Percentiles rank a stretch among this genome's conserved stretches.
Conservation (phyloP, 2,329 filamentous ascomycete genomes). For the Aspergillus amoenus region DNA sequence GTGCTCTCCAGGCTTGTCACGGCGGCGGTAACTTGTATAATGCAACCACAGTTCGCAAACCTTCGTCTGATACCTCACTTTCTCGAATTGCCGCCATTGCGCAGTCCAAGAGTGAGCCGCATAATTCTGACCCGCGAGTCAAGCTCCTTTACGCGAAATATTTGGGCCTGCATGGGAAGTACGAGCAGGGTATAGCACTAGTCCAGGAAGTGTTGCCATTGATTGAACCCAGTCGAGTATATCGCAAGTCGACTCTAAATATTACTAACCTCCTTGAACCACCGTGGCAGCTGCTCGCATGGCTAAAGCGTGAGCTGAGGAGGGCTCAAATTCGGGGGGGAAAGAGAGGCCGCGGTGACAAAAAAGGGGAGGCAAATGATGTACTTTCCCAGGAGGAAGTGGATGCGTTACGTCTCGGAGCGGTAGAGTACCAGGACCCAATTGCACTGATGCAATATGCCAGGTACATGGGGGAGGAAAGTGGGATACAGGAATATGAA, state of each 20-base stretch:
- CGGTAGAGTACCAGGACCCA: constrained; percentile 32
- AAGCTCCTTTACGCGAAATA: constrained; percentile 31
- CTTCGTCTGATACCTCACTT: constrained; percentile 10
- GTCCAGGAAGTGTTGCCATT: constrained; percentile 26
- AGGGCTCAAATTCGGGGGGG: not conserved
- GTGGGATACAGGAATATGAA: constrained; percentile 30
- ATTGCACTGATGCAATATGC: constrained; percentile 29
- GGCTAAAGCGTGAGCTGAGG: constrained; percentile 15
- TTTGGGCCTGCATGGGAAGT: constrained; percentile 21
- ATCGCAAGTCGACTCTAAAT: not conserved
- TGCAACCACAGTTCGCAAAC: not conserved
- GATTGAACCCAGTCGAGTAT: constrained; percentile 18
- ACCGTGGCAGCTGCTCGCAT: constrained; percentile 31
- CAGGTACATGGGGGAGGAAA: constrained; percentile 22
- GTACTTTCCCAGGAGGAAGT: constrained; percentile 13
- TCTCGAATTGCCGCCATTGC: constrained; percentile 22
- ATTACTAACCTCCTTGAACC: not conserved
- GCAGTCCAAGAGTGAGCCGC: constrained; percentile 3
- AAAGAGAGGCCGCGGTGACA: not conserved
- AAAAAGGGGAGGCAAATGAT: not conserved
- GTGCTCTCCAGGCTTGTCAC: constrained; percentile 7
- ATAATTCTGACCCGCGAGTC: constrained; percentile 26
- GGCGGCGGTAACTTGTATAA: not conserved
- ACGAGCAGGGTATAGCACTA: constrained; percentile 22
- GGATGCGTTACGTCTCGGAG: constrained; percentile 26